Conservation (phyloP, 306 rosid species). For the Trifolium subterraneum region DNA sequence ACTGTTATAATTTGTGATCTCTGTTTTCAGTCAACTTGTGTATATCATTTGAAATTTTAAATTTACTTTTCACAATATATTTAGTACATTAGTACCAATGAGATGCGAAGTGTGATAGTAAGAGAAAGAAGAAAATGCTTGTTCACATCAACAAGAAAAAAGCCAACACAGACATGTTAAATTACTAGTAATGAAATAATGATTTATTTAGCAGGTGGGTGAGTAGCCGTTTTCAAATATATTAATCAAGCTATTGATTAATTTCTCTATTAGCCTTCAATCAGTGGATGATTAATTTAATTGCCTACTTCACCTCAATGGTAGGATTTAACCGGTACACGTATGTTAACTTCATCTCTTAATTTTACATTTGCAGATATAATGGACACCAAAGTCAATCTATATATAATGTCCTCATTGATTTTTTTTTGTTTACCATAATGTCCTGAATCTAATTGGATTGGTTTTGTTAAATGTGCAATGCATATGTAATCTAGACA, state of each 20-base stretch:
- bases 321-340: not conserved
- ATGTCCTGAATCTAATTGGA: too few relatives aligned
- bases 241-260: constrained; percentile 2
- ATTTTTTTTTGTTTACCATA: too few relatives aligned
- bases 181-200: not conserved
- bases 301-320: not conserved
- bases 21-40: too few relatives aligned
- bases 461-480: too few relatives aligned
- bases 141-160: constrained; percentile 3
- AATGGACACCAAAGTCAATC: too few relatives aligned
- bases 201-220: not conserved
- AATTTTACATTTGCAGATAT: not conserved
- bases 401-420: too few relatives aligned
- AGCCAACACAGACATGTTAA: not conserved
- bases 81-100: too few relatives aligned
- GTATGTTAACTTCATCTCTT: not conserved
- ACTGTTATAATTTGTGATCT: too few relatives aligned
- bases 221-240: constrained; percentile 10
- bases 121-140: not conserved
- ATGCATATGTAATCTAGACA: too few relatives aligned
- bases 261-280: not conserved
- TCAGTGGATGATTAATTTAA: not conserved
- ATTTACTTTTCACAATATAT: too few relatives aligned
- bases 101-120: not conserved
- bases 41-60: too few relatives aligned